A percentile compares a stretch with the other conserved stretches of the same genome.
Conservation (phyloP, 148 eudicot genomes). For the Camellia granthamiana region DNA sequence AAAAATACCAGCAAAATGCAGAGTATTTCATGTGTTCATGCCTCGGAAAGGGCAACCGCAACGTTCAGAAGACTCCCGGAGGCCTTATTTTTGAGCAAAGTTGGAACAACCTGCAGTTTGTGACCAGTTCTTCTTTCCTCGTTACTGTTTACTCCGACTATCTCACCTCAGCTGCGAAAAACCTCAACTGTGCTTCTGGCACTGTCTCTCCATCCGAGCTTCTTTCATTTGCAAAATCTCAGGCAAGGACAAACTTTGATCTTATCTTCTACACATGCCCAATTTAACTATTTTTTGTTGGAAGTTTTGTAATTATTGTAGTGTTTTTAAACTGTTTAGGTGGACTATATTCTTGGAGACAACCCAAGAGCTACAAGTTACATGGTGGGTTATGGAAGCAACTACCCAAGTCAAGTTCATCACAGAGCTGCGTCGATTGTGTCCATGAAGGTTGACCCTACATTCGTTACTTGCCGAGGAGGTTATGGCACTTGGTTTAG, state of each 20-base stretch:
- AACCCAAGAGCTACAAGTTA: conserved; percentile 99
- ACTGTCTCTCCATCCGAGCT: conserved; percentile 62
- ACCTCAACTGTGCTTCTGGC: conserved; percentile 52
- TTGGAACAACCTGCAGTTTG: conserved; percentile 98
- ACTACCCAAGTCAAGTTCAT: conserved; percentile 85
- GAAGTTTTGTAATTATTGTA: background rate
- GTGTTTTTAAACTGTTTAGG: conserved; percentile 30
- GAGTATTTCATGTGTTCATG: conserved; percentile 92
- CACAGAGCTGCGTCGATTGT: conserved; percentile 92
- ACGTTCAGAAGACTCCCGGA: conserved; percentile 87
- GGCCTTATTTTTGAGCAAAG: conserved; percentile 88
- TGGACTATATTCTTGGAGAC: conserved; percentile 97
- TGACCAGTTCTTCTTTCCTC: conserved; percentile 90
- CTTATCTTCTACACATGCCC: too few relatives aligned
- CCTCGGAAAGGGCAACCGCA: conserved; percentile 75
- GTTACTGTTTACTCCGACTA: conserved; percentile 84
- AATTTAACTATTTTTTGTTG: too few relatives aligned
- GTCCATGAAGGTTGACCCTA: conserved; percentile 65
- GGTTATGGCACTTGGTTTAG: conserved; percentile 94
- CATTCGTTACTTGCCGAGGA: conserved; percentile 78
- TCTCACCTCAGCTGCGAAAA: conserved; percentile 61
- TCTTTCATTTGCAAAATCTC: conserved; percentile 74
- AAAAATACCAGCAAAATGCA: conserved; percentile 76
- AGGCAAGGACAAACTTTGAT: conserved; percentile 36
- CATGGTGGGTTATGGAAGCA: conserved; percentile 97